phyloP scores from a whole-genome alignment of 306 rosid species.

The Prunus padus region DNA sequence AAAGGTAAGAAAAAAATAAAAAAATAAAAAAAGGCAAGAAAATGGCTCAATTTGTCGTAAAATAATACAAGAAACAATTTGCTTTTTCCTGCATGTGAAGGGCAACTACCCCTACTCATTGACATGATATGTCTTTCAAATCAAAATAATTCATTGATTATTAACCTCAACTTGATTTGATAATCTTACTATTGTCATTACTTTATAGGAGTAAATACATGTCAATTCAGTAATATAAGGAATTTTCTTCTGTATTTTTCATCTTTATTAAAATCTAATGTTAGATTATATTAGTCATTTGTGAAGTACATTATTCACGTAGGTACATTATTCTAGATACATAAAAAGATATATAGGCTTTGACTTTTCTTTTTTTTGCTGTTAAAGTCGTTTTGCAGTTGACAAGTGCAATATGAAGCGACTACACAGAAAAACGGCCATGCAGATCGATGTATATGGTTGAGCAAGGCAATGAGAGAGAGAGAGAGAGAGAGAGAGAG shows the following conservation, averaged over 20 bases:
- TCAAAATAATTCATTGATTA: not conserved
- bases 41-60: not conserved
- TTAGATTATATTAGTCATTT: too few relatives aligned
- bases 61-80: not conserved
- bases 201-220: not conserved
- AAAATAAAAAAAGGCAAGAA: not conserved
- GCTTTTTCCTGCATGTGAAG: not conserved
- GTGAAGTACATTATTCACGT: too few relatives aligned
- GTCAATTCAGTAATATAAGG: too few relatives aligned
- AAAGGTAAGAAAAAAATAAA: too few relatives aligned
- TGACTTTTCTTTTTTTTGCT: too few relatives aligned
- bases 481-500: not conserved
- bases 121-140: not conserved
- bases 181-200: not conserved
- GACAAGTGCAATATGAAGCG: not conserved
- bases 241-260: too few relatives aligned
- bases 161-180: not conserved
- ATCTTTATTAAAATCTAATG: too few relatives aligned
- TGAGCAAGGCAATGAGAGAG: not conserved
- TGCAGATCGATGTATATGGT: not conserved
- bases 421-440: not conserved
- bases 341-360: too few relatives aligned
- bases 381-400: not conserved
- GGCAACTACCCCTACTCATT: not conserved
- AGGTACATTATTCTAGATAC: too few relatives aligned